These are phyloP conservation scores for Leccinellum albellum DNA, from an alignment of 768 basidiomycete species.

Conservation along the genomic window DNA sequence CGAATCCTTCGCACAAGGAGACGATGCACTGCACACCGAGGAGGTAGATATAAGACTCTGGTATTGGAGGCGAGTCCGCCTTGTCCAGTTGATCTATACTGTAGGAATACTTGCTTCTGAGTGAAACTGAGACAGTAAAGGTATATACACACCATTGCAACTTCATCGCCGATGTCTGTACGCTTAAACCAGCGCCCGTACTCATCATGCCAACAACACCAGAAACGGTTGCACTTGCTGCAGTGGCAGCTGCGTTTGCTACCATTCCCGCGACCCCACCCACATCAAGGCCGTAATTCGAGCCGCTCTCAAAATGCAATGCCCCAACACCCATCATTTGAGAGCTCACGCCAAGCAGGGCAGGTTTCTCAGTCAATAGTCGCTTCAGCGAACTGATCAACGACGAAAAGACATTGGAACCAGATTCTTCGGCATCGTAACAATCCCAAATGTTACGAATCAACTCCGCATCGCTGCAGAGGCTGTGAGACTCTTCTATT, in stretches of 20 bases:
- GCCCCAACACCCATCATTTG: conserved; percentile 84
- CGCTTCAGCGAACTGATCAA: conserved; percentile 83
- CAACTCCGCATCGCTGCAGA: conserved; percentile 78
- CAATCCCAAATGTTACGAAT: conserved; percentile 76
- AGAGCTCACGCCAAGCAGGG: conserved; percentile 69
- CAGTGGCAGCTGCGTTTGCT: conserved; percentile 74
- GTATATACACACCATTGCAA: conserved; percentile 70
- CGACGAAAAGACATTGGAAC: conserved; percentile 69
- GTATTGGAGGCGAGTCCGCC: conserved; percentile 89
- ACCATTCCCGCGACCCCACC: conserved; percentile 78
- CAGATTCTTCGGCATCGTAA: conserved; percentile 60
- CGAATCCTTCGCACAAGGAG: conserved; percentile 83
- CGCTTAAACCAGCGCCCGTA: conserved; percentile 62
- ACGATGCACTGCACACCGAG: conserved; percentile 86
- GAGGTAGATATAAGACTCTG: conserved; percentile 91
- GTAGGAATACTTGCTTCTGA: background rate
- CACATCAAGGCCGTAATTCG: conserved; percentile 55
- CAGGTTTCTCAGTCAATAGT: conserved; percentile 84
- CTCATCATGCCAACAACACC: conserved; percentile 87
- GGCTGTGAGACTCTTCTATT: conserved; percentile 33
- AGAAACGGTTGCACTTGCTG: conserved; percentile 78
- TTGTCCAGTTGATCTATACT: conserved; percentile 99
- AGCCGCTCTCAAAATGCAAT: conserved; percentile 27
- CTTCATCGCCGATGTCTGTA: conserved; percentile 78
- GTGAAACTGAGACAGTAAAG: background rate